Evolutionary conservation across 768 basidiomycete genomes (phyloP), one percentile per base, ranked within the genome.

Genomic region (Suillus tomentosus): DNA sequence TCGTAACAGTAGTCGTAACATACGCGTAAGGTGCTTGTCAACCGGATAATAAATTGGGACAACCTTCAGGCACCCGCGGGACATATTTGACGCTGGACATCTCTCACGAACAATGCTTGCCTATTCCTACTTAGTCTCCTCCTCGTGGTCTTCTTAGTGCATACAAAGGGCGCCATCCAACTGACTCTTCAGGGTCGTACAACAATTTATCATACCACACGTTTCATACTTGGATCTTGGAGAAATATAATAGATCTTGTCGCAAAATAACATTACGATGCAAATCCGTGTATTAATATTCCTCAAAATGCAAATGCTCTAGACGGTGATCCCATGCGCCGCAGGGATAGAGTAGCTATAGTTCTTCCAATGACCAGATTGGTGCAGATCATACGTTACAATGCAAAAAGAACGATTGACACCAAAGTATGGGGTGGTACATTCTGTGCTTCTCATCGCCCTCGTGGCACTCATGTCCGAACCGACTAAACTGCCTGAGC

Each of bases 321-420:
- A 31, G 31, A 31, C 31, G 31, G 31, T 31, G 31, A 31, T 31
- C 31, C 31, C 31, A 31, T 31, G 31, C 31, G 31, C 31, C 31
- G 31, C 31, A 31, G 36, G 8, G 10, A 36, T 36, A 36, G 9
- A 14, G 31, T 31, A 63, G 24, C 55, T 37, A 31, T 47, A 19
- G 19, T 31, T 31, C 17, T 60, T 39, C 48, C 61, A 54, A 37
- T 34, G 17, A 24, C 40, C 42, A 45, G 43, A 60, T 60, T 36
- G 48, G 48, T 24, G 59, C 43, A 64, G 39, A 61, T 61, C 63
- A 34, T 61, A 54, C 61, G 58, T 50, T 64, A 64, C 8, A 19
- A 48, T 61, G 48, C 24, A 64, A 42, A 64, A 42, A 45, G 34
- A 62, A 43, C 59, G 36, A 64, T 19, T 51, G 60, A 51, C 24